Base-by-base conservation (phyloP, 352 stramenopile genomes). In the Pilasporangium apinafurcum region DNA sequence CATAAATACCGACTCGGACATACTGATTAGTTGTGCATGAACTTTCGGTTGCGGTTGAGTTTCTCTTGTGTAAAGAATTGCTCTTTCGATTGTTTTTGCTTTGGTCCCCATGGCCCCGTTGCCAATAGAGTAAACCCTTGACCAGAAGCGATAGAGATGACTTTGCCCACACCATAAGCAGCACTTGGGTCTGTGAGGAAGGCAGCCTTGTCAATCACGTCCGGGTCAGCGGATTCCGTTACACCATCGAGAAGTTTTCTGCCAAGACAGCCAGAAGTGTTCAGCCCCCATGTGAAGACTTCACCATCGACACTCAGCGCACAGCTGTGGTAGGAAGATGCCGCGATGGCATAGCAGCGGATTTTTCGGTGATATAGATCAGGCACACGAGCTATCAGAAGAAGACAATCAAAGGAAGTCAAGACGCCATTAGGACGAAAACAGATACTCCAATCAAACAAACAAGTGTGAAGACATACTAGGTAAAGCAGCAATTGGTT, bases 221-320 rank as follows among this genome's bases (percentile, higher is more conserved):
- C 78, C 0, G 78, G 75, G 29, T 90, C 74, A 0, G 42, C 44
- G 0, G 75, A 45, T 36, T 83, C 61, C 0, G 42, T 35, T 0
- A 44, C 56, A 9, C 29, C 53, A 14, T 73, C 44, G 0, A 59
- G 38, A 0, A 51, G 53, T 4, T 46, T 35, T 0, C 78, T 58
- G 13, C 78, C 78, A 10, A 90, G 61, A 51, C 74, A 86, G 0
- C 72, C 78, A 0, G 50, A 65, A 0, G 53, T 22, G 32, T 86
- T 87, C 22, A 73, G 67, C 0, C 78, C 78, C 78, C 78, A 90
- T 0, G 75, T 84, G 51, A 84, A 87, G 20, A 90, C 48, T n/a
- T 69, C 62, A 1, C 75, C 75, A 22, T 87, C 73, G 0, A 52
- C 47, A 2, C 55, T 73, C 17, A 90, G 53, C 7, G 72, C 69